Base-by-base conservation (phyloP, 805 yeast species). In the Saccharomyces eubayanus region DNA sequence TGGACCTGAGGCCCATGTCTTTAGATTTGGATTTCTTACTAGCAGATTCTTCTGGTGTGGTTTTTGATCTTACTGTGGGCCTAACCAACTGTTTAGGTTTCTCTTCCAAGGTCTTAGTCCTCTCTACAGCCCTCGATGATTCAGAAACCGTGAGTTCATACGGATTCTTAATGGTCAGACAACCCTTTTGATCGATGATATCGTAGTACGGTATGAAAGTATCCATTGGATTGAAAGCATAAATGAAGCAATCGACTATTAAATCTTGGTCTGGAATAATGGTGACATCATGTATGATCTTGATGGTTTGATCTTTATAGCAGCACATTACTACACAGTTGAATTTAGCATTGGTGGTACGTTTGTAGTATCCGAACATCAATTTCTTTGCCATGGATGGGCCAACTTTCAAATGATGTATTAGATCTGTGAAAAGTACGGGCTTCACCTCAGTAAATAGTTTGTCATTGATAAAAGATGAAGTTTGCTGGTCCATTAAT, bases 161-260 rank as follows among this genome's bases (percentile, higher is more conserved):
- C 10, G 67, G 63, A 53, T 62, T 64, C 31, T 55, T 56, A 9
- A 64, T 59, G 9, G 59, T 41, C 40, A 59, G 51, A 28, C 54
- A 48, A 24, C 55, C 61, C 21, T 55, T 50, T 36, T 61, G 59
- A 30, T 61, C 60, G 10, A 52, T 30, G 8, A 58, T 52, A 27
- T 20, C 27, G 52, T 61, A 65, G 2, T 59, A 52, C 16, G 69
- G 65, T 11, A 57, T 56, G 49, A 63, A 64, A 31, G 57, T 57
- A 6, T 66, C 63, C 60, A 59, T 64, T 2, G 72, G 70, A 49
- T 63, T 66, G 53, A 68, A 66, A 4, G 67, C 72, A 58, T 67
- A 68, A 24, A 68, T 68, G 45, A 68, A 68, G 48, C 65, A 64
- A 54, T 68, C 72, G 1, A 54, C 36, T 1, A 68, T 46, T 3